phyloP scores from a whole-genome alignment of 106 monocot species.

The Posidonia australis region DNA sequence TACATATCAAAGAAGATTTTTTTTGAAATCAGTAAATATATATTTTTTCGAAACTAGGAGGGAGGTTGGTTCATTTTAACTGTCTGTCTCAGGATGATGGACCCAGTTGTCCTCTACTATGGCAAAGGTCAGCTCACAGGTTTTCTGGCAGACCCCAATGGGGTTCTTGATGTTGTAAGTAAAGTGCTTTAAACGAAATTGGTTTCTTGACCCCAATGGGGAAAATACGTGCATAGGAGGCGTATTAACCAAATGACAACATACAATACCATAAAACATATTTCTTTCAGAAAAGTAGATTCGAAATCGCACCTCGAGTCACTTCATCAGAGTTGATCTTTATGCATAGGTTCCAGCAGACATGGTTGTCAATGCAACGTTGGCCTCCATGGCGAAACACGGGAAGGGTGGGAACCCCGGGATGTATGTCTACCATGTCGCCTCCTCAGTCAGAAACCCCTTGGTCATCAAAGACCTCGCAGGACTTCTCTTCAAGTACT shows the following conservation, averaged over 20 bases:
- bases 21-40: no score
- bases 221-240: no score
- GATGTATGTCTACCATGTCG: slow-evolving; percentile 64
- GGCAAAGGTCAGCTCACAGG: slow-evolving; percentile 85
- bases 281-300: slow-evolving; percentile 3
- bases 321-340: slow-evolving; percentile 1
- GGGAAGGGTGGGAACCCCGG: slow-evolving; percentile 27
- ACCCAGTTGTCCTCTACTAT: slow-evolving; percentile 73
- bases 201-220: no score
- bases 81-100: slow-evolving; percentile 79
- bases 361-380: slow-evolving; percentile 81
- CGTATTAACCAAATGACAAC: no score
- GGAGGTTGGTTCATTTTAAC: no score
- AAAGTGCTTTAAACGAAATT: no score
- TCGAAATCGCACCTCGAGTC: background rate
- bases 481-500: slow-evolving; percentile 41
- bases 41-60: no score
- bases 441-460: slow-evolving; percentile 70
- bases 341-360: slow-evolving; percentile 49
- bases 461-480: slow-evolving; percentile 44
- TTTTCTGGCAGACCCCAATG: slow-evolving; percentile 59
- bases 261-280: no score
- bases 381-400: slow-evolving; percentile 84
- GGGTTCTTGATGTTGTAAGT: slow-evolving; percentile 78
- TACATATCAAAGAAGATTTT: no score